A percentile compares a stretch with the other conserved stretches of the same genome.
Evolutionary conservation across 2,329 filamentous ascomycete species (phyloP).

Genomic region (Cucurbitaria berberidis): DNA sequence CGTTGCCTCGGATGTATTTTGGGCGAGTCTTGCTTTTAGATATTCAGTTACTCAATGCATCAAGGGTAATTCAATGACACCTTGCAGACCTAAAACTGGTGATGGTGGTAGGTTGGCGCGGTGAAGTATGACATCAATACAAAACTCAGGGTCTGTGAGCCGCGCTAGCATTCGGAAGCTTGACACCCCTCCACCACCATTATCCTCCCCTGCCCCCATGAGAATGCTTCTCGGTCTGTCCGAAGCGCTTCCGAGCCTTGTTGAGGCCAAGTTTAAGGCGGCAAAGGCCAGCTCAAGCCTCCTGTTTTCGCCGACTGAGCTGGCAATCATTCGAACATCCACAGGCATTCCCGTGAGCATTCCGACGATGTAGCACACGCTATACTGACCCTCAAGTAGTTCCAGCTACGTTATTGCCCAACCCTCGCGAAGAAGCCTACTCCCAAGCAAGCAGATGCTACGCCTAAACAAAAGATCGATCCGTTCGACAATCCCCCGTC

Average conservation of each 20-base stretch:
- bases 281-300: slow-evolving; percentile 46
- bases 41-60: slow-evolving; percentile 1
- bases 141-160: slow-evolving; percentile 3
- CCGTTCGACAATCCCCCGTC: slow-evolving; percentile 68
- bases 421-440: slow-evolving; percentile 70
- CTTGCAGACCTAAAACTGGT: slow-evolving; percentile 1
- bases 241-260: slow-evolving; percentile 45
- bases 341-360: slow-evolving; percentile 46
- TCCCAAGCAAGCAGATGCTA: slow-evolving; percentile 47
- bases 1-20: not conserved
- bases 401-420: slow-evolving; percentile 75
- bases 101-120: not conserved
- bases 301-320: slow-evolving; percentile 50
- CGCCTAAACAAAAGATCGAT: slow-evolving; percentile 51
- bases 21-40: not conserved
- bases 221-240: slow-evolving; percentile 43
- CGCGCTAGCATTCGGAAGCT: not conserved
- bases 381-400: slow-evolving; percentile 55
- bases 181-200: not conserved
- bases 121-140: slow-evolving; percentile 7
- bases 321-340: slow-evolving; percentile 47
- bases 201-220: slow-evolving; percentile 9
- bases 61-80: not conserved
- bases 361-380: slow-evolving; percentile 2
- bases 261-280: slow-evolving; percentile 45